A percentile compares a stretch with the other conserved stretches of the same genome.
These are phyloP conservation scores for Cinnamomum chago DNA, from an alignment of 164 flowering plant species.

Conservation along the genomic window DNA sequence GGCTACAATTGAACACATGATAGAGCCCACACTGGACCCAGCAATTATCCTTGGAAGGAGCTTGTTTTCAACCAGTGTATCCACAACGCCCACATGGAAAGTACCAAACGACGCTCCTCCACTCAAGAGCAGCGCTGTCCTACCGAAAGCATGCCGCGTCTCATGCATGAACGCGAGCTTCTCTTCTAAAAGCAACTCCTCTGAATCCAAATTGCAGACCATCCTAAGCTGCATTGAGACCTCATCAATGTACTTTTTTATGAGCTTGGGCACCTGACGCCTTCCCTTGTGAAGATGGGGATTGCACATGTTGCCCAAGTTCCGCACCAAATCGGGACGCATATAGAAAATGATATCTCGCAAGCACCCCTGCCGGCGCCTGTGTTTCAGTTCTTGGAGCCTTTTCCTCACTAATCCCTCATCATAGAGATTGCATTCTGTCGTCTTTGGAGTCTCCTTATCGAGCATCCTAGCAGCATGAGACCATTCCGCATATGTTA, in stretches of 20 bases:
- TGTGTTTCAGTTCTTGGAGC: constrained; percentile 71
- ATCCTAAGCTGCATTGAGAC: constrained; percentile 83
- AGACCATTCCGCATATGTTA: constrained; percentile 96
- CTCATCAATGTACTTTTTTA: constrained; percentile 94
- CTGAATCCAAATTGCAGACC: constrained; percentile 86
- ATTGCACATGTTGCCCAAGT: constrained; percentile 94
- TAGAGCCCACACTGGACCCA: constrained; percentile 95
- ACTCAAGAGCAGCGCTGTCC: constrained; percentile 89
- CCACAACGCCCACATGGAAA: constrained; percentile 89
- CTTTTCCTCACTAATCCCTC: constrained; percentile 82
- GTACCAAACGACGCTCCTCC: constrained; percentile 98
- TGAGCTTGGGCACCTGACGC: constrained; percentile 82
- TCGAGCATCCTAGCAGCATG: constrained; percentile 97
- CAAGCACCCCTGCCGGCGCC: constrained; percentile 75
- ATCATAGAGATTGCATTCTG: constrained; percentile 70
- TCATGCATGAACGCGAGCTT: constrained; percentile 95
- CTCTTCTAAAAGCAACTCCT: constrained; percentile 83
- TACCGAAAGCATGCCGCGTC: constrained; percentile 92
- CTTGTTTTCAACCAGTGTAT: constrained; percentile 85
- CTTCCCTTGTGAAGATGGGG: constrained; percentile 94
- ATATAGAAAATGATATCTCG: constrained; percentile 88
- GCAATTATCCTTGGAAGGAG: constrained; percentile 86
- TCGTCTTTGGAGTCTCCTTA: constrained; percentile 70
- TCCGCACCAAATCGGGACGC: constrained; percentile 89
- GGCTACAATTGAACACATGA: constrained; percentile 86